Base-by-base conservation (phyloP, 306 rosid genomes). In the Dicorynia guianensis region DNA sequence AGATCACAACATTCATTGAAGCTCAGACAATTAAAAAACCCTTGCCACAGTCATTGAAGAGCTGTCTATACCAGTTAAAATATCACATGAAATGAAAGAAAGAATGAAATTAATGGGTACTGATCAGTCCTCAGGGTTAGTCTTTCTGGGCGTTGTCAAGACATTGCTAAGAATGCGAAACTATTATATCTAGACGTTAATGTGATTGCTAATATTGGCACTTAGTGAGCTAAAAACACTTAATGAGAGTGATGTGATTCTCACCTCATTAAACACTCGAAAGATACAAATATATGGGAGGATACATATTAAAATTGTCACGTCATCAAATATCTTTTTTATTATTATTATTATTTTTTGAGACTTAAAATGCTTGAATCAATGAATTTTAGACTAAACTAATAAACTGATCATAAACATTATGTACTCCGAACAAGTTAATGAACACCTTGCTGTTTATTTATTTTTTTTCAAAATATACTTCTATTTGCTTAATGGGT, bases 321-420 rank as follows among this genome's bases (percentile, higher is more conserved):
- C 2, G 30, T 25, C 30, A 1, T 25, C 30, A 25, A 25, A 25
- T 25, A 25, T 25, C 1, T 25, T 25, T 25, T 25, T 25, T 25
- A 25, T 25, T 1, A 25, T 25, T 25, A 1, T 25, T 25, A 25
- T 25, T 1, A 25, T 25, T 25, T 25, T 25, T 25, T 25, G 30
- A 25, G 30, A 25, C 2, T 25, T 25, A 25, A 25, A 25, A 25
- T 25, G 30, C 1, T 25, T 25, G 2, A 25, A 25, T 25, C 2
- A 65, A 56, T 76, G 43, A 19, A 57, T 67, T 67, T 47, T 65
- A 61, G 69, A 48, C 57, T 13, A 57, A 57, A 72, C 39, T 12
- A 36, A 63, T 38, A 30, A 49, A 39, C 48, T 33, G 47, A 34
- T 17, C 33, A 64, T 13, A 14, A 30, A 53, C 6, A 9, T 5